These are phyloP conservation scores for Nicotiana tabacum DNA, from an alignment of 257 asterid genomes.

Conservation along the genomic window DNA sequence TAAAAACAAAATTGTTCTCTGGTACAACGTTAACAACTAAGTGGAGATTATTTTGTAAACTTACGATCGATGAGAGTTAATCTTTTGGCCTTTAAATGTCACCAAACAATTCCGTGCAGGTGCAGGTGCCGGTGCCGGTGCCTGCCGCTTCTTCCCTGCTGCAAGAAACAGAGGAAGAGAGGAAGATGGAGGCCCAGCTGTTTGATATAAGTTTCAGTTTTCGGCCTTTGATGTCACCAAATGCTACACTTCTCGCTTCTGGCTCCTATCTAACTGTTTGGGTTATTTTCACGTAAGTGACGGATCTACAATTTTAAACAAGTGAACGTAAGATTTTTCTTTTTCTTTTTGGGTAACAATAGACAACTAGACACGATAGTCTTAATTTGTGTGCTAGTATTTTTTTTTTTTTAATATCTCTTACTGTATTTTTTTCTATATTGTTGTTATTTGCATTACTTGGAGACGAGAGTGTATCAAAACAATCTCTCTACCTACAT, in stretches of 20 bases:
- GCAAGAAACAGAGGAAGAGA: neutral
- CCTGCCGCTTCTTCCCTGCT: neutral
- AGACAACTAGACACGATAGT: too few species aligned
- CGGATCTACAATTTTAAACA: neutral
- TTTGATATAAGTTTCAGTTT: neutral
- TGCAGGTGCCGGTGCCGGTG: neutral
- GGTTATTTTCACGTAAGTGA: neutral
- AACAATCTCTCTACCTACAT: too few species aligned
- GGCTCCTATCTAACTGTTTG: neutral
- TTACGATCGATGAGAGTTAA: neutral
- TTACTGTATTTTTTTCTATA: too few species aligned
- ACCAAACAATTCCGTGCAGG: neutral
- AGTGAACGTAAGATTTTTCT: neutral
- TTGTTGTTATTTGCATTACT: too few species aligned
- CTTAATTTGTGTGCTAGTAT: too few species aligned
- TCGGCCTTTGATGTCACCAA: neutral
- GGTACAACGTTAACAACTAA: neutral
- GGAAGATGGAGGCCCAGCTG: slow-evolving; percentile 2
- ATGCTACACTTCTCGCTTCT: neutral
- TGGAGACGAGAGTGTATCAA: too few species aligned
- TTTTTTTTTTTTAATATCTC: too few species aligned
- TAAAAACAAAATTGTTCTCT: neutral
- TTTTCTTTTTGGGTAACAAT: too few species aligned
- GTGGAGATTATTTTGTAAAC: neutral
- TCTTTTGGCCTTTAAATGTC: neutral